These are phyloP conservation scores for Trametes cingulata DNA, from an alignment of 768 basidiomycete species.

Conservation along the genomic window DNA sequence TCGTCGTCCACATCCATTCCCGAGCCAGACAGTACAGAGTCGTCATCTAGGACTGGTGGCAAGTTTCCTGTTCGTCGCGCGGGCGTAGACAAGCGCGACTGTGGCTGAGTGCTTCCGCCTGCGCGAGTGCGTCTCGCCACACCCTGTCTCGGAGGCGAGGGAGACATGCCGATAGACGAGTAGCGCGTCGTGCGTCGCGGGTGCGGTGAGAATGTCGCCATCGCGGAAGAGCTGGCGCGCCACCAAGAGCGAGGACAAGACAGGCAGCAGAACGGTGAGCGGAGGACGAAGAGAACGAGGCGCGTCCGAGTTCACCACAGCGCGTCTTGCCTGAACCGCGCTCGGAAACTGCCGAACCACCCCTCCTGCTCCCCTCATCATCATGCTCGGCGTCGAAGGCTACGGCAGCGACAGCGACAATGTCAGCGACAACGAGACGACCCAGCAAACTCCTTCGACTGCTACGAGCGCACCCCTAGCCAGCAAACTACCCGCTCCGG, in stretches of 20 bases:
- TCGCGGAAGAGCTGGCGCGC: constrained; percentile 26
- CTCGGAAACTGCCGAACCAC: constrained; percentile 18
- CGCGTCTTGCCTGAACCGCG: constrained; percentile 22
- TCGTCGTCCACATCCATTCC: constrained; percentile 70
- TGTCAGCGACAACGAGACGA: constrained; percentile 43
- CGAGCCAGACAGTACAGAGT: constrained; percentile 34
- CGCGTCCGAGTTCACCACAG: constrained; percentile 17
- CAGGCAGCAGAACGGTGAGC: background rate
- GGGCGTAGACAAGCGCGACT: constrained; percentile 47
- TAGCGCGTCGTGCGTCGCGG: constrained; percentile 58
- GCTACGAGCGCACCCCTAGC: constrained; percentile 18
- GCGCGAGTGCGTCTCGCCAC: constrained; percentile 30
- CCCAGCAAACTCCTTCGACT: constrained; percentile 6
- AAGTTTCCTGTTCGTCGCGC: constrained; percentile 20
- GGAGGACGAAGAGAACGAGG: constrained; percentile 2
- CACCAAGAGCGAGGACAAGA: background rate
- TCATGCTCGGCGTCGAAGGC: constrained; percentile 75
- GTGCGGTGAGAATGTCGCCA: constrained; percentile 64
- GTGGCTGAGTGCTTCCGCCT: constrained; percentile 32
- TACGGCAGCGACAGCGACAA: constrained; percentile 72
- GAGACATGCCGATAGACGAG: constrained; percentile 27
- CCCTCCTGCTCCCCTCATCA: constrained; percentile 14
- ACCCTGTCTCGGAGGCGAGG: constrained; percentile 27
- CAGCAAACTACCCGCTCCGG: constrained; percentile 28
- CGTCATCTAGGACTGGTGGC: constrained; percentile 37